phyloP scores from a whole-genome alignment of 768 basidiomycete species.

The Boletus fagicola region DNA sequence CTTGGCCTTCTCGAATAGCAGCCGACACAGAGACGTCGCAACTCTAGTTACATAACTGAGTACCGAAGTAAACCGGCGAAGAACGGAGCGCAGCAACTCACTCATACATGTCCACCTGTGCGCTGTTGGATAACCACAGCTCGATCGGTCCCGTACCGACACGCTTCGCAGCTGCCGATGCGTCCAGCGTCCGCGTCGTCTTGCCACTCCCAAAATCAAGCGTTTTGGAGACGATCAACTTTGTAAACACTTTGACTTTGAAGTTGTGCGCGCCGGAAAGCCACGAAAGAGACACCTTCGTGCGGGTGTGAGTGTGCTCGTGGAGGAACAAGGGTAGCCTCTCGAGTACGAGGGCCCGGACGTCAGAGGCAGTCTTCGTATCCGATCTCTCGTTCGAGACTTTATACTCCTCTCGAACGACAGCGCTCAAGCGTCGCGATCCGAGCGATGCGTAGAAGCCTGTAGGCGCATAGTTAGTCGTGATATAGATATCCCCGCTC shows the following conservation, averaged over 20 bases:
- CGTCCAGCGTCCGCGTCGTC: conserved; percentile 56
- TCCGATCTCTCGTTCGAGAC: conserved; percentile 50
- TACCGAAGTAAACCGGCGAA: not conserved
- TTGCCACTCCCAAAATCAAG: conserved; percentile 52
- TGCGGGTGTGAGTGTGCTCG: conserved; percentile 72
- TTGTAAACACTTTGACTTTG: conserved; percentile 64
- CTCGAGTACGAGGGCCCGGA: conserved; percentile 68
- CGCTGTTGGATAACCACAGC: conserved; percentile 72
- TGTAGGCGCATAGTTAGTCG: conserved; percentile 22
- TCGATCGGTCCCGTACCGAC: conserved; percentile 60
- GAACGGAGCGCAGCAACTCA: conserved; percentile 40
- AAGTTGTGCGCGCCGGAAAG: conserved; percentile 63
- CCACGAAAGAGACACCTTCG: conserved; percentile 64
- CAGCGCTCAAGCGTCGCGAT: conserved; percentile 63
- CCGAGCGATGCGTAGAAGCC: conserved; percentile 79
- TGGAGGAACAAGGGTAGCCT: conserved; percentile 88
- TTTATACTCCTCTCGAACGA: conserved; percentile 78
- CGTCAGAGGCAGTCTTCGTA: conserved; percentile 48
- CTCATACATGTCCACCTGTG: conserved; percentile 90
- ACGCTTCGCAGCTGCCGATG: conserved; percentile 67
- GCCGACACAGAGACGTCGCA: conserved; percentile 75
- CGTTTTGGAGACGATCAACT: conserved; percentile 59
- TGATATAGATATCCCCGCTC: not conserved
- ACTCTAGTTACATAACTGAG: conserved; percentile 49
- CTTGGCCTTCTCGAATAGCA: conserved; percentile 75